A percentile compares a stretch with the other conserved stretches of the same genome.
Conservation (phyloP, 352 stramenopile genomes). For the Phytophthora podocarpi region DNA sequence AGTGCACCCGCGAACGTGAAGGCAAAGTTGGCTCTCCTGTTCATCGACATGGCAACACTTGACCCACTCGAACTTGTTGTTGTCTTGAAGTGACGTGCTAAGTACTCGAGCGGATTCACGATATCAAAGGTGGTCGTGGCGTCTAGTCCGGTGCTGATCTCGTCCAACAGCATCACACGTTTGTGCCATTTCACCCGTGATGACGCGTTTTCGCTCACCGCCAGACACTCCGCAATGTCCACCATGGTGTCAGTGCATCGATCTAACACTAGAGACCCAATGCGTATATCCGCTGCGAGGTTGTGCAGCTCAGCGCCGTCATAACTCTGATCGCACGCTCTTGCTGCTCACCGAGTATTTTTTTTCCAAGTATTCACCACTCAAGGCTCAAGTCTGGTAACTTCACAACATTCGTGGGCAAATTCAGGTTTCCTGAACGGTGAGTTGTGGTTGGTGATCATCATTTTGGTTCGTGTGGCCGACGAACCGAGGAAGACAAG, state of each 20-base stretch:
- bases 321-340: conserved; percentile 38
- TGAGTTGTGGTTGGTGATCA: conserved; percentile 86
- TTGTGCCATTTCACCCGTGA: conserved; percentile 88
- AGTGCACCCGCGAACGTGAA: too few relatives aligned
- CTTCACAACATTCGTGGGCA: conserved; percentile 76
- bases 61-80: too few relatives aligned
- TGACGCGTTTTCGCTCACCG: conserved; percentile 92
- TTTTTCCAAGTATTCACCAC: conserved; percentile 42
- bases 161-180: conserved; percentile 76
- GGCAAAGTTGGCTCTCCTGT: too few relatives aligned
- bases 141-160: conserved; percentile 73
- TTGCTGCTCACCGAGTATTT: conserved; percentile 38
- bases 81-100: conserved; percentile 58
- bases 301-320: conserved; percentile 44
- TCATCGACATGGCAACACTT: too few relatives aligned
- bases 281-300: conserved; percentile 39
- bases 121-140: conserved; percentile 66
- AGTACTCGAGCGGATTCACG: conserved; percentile 45
- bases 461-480: conserved; percentile 74
- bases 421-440: conserved; percentile 95
- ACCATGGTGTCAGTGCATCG: conserved; percentile 67
- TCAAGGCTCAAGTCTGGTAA: conserved; percentile 50
- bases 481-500: conserved; percentile 39
- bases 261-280: conserved; percentile 50
- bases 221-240: conserved; percentile 73